Evolutionary conservation across 805 yeast species (phyloP).

Genomic region (Brettanomyces custersianus): DNA sequence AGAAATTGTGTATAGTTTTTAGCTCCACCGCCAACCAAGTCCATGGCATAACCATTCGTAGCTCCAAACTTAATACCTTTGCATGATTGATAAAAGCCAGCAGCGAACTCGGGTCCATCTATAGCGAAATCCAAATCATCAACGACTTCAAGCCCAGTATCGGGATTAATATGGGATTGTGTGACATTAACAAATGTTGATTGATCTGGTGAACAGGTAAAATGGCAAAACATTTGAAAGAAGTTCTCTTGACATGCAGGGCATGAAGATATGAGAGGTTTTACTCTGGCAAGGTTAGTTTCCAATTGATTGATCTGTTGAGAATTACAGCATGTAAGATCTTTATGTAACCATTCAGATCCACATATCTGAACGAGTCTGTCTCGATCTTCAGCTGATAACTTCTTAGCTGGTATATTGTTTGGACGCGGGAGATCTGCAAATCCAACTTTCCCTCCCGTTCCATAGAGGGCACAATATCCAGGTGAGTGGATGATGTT

Average conservation of each 20-base stretch:
- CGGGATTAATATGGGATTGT: conserved; percentile 34
- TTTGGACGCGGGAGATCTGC: conserved; percentile 78
- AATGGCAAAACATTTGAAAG: conserved; percentile 72
- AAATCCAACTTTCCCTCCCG: conserved; percentile 67
- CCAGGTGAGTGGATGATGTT: conserved; percentile 36
- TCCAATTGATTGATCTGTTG: conserved; percentile 52
- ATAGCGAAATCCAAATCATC: conserved; percentile 61
- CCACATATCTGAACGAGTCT: conserved; percentile 64
- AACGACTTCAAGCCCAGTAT: conserved; percentile 52
- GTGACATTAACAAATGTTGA: conserved; percentile 65
- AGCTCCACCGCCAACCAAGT: conserved; percentile 96
- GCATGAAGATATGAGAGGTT: conserved; percentile 75
- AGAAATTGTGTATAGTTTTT: conserved; percentile 59
- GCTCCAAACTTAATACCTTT: conserved; percentile 86
- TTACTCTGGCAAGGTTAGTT: conserved; percentile 62
- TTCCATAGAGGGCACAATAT: conserved; percentile 47
- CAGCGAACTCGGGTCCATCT: conserved; percentile 56
- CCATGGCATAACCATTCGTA: conserved; percentile 95
- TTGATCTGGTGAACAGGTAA: conserved; percentile 87
- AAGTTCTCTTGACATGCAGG: conserved; percentile 91
- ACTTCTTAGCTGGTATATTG: conserved; percentile 37
- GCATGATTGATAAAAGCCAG: conserved; percentile 70
- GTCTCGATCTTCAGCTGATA: conserved; percentile 34
- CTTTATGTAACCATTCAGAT: conserved; percentile 41
- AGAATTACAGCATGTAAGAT: conserved; percentile 59